Conservation (phyloP, 306 rosid species). For the Abrus precatorius region DNA sequence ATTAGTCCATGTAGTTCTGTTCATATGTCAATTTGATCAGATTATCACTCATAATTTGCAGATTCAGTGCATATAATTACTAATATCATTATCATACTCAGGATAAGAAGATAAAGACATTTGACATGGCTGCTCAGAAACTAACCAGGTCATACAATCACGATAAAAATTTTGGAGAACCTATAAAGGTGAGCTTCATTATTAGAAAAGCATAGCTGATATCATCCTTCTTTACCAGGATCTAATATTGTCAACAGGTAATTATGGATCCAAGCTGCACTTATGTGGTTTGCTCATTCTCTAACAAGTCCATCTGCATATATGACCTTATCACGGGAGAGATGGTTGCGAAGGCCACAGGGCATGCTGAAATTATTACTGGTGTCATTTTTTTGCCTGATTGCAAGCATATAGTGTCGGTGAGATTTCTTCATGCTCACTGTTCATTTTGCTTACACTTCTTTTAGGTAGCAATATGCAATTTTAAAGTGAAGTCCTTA, state of each 20-base stretch:
- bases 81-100: conserved; percentile 49
- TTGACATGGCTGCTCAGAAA: conserved; percentile 65
- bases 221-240: conserved; percentile 30
- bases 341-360: conserved; percentile 68
- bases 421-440: conserved; percentile 54
- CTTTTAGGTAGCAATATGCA: conserved; percentile 1
- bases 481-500: conserved; percentile 35
- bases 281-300: conserved; percentile 72
- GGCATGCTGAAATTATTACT: conserved; percentile 85
- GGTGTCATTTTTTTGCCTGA: conserved; percentile 85
- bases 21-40: not conserved
- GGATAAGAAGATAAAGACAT: conserved; percentile 83
- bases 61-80: conserved; percentile 38
- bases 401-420: conserved; percentile 78
- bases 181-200: conserved; percentile 73
- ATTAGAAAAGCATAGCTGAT: conserved; percentile 21
- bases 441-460: not conserved
- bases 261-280: conserved; percentile 80
- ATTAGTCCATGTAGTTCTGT: conserved; percentile 34
- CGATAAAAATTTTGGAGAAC: conserved; percentile 71
- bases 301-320: conserved; percentile 76
- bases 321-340: conserved; percentile 74
- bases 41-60: conserved; percentile 21
- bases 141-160: conserved; percentile 67
- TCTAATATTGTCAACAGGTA: conserved; percentile 58